Base-by-base conservation (phyloP, 2,329 filamentous ascomycete species). In the Ophiocordyceps robertsii region DNA sequence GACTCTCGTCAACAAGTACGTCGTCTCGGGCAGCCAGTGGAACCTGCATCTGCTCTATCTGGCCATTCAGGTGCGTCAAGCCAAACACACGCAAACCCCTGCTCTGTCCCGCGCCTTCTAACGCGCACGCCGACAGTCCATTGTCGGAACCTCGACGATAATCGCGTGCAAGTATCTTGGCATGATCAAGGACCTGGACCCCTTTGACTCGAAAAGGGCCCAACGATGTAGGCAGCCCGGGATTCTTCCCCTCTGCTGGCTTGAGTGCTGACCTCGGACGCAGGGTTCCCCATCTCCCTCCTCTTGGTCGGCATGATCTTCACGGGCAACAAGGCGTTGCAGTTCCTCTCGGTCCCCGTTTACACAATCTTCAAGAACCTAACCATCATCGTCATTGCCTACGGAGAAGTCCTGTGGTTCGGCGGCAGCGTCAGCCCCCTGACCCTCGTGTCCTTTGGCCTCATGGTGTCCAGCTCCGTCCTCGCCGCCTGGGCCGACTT, bases 281-380 rank as follows among this genome's bases (percentile, higher is more conserved):
- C 30, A 94, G 87, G 89, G 92, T 95, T 96, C 58, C 92, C 92
- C 39, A 87, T 98, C 56, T 94, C 92, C 44, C 71, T 95, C 43
- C 84, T 96, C 47, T 80, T 98, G 50, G 92, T 96, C 58, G 89
- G 88, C 60, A 98, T 96, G 92, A 96, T 98, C 65, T 98, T 96
- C 68, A 96, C 92, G 43, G 82, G 87, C 56, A 92, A 86, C 56
- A 95, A 95, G 70, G 88, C 92, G 17, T 79, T 98, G 38, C 88
- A 95, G 66, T 96, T 82, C 66, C 83, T 98, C 47, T 95, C 89
- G 29, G 94, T 98, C 43, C 92, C 92, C 21, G 92, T 98, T 24
- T 98, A 98, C 68, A 98, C 92, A 43, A 98, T 98, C 62, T 98
- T 98, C 76, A 98, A 98, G 76, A 98, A 98, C 69, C 66, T 98